Evolutionary conservation across 2,329 filamentous ascomycete genomes (phyloP).

Genomic region (Coniochaeta sp.): DNA sequence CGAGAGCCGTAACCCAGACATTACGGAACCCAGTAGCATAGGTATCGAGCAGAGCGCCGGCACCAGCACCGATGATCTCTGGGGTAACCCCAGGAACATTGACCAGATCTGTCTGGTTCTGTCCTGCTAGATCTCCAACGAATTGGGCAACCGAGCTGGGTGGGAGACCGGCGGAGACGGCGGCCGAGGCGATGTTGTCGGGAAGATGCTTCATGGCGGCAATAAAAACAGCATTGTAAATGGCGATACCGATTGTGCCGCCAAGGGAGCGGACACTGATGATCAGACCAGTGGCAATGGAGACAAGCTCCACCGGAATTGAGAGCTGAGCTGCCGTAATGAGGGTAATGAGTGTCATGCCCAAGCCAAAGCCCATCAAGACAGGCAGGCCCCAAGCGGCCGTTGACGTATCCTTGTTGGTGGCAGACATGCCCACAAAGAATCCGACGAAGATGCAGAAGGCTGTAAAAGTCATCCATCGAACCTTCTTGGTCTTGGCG

Average conservation of each 20-base stretch:
- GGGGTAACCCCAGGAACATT: constrained; percentile 19
- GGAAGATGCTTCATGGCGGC: constrained; percentile 18
- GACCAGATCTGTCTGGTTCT: constrained; percentile 17
- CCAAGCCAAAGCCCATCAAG: constrained; percentile 21
- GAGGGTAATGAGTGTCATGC: constrained; percentile 25
- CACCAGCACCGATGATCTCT: constrained; percentile 19
- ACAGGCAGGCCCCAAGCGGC: constrained; percentile 28
- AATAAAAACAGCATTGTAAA: constrained; percentile 21
- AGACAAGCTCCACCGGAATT: constrained; percentile 26
- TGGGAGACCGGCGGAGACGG: constrained; percentile 20
- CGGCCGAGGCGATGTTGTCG: constrained; percentile 23
- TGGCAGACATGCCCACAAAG: constrained; percentile 26
- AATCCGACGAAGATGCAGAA: constrained; percentile 23
- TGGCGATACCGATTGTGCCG: constrained; percentile 39
- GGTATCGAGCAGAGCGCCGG: constrained; percentile 16
- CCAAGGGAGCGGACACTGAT: constrained; percentile 33
- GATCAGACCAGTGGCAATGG: constrained; percentile 20
- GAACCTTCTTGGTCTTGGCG: constrained; percentile 17
- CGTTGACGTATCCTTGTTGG: constrained; percentile 12
- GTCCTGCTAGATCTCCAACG: constrained; percentile 17
- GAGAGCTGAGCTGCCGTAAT: constrained; percentile 29
- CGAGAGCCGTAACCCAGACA: constrained; percentile 22
- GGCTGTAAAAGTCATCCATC: constrained; percentile 15
- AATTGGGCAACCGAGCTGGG: constrained; percentile 14
- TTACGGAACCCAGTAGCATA: constrained; percentile 20